Evolutionary conservation across 2,329 filamentous ascomycete species (phyloP), one percentile per base, ranked within the genome.

Genomic region (Fusarium irregulare): DNA sequence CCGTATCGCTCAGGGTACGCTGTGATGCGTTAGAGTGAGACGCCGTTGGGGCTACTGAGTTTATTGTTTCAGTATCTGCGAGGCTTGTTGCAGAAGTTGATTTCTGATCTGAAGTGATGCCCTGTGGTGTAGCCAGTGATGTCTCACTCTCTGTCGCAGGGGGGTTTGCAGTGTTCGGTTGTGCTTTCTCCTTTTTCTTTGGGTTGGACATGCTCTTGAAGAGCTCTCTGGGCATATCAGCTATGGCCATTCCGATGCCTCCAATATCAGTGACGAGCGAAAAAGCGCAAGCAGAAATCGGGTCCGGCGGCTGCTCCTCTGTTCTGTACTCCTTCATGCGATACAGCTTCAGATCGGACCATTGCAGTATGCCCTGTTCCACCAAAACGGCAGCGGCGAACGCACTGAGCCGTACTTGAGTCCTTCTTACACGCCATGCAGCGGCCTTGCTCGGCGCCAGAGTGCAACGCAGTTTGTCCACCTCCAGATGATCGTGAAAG

Each of bases 261-360:
- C 91, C 90, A 48, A 96, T 84, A n/a, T 94, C 95, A 8, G 92
- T 92, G n/a, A 97, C 83, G 1, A 98, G 80, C 0, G 94, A 93
- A 46, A 89, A 88, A 1, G 93, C 90, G 18, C 89, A 92, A 21
- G 93, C 93, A 16, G 91, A 90, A 25, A 97, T 87, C 0, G 93
- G 93, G 70, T 96, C 93, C 74, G 88, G 89, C 0, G 93, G 93
- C 46, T 94, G 91, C 32, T 91, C 88, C 62, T 93, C 92, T 0
- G 92, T 93, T 68, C 91, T 89, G 78, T 95, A 93, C 77, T 97
- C 92, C 21, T 78, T 80, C 1, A 82, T 70, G 4, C 83, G 83
- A 68, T 86, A 86, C 86, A 95, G 79, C 75, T 93, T 93, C 21
- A 96, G 78, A 72, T 94, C 89, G 1, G 88, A 85, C 72, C 92